Evolutionary conservation across 116 monocot genomes (phyloP), one percentile per base, ranked within the genome.

Genomic region (Dioscorea cayenensis): DNA sequence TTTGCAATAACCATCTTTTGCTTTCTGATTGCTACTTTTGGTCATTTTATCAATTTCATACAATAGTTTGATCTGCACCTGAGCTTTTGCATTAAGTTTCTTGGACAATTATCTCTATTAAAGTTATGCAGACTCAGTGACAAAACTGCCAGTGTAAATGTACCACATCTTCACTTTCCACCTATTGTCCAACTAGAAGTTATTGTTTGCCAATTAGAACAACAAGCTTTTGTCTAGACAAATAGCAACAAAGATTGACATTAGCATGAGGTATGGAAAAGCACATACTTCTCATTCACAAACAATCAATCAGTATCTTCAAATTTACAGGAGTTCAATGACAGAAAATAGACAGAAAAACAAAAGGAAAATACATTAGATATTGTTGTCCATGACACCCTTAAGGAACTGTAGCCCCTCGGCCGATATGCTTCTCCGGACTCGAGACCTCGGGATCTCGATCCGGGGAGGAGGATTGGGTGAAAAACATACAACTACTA

Each of bases 321-420:
- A 43, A 43, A 43, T 55, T 55, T 55, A 55, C 55, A 55, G 19
- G 55, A 55, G 55, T 16, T 55, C 16, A 55, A 55, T n/a, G 19
- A 16, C 55, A 55, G 55, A 14, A 16, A 16, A 52, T 25, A 25
- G 14, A 51, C 7, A 14, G 51, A 2, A 55, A 55, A 16, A 55
- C 5, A n/a, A 19, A 18, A 55, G 13, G 55, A 21, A 36, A 14
- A 20, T 27, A n/a, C n/a, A 38, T 73, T 65, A 73, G 22, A 65
- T 23, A 71, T 73, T 76, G 51, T 73, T 65, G 64, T 81, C 83
- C 65, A 87, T 63, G 20, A 78, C 69, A 18, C 75, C 80, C 70
- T 76, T 71, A 28, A 87, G 80, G 48, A 83, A 80, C 66, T 81
- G 75, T 64, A 83, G 55, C 2, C 83, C 80, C 58, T 87, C 87